A percentile compares a stretch with the other conserved stretches of the same genome.
Conservation (phyloP, 352 stramenopile genomes). For the Pythium phragmiticola region DNA sequence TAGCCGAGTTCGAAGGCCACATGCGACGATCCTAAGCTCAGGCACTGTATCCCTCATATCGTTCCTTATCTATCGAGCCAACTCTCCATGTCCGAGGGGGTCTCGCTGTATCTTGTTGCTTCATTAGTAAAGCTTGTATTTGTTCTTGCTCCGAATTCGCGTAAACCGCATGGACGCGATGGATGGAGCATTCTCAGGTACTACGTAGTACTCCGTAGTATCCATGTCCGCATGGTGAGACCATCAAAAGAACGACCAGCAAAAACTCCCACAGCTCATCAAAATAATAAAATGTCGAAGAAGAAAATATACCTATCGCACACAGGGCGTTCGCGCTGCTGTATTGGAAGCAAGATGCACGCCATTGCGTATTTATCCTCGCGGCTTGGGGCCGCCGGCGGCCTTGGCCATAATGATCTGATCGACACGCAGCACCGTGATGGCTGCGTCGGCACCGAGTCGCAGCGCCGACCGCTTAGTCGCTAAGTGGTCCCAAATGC, state of each 20-base stretch:
- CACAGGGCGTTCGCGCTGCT: constrained; percentile 11
- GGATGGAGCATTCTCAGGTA: not conserved
- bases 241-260: no score
- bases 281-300: not conserved
- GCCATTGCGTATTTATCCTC: constrained; percentile 45
- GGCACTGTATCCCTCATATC: not conserved
- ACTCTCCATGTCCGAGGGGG: not conserved
- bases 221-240: no score
- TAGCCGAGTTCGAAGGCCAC: constrained; percentile 54
- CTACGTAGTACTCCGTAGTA: no score
- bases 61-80: constrained; percentile 18
- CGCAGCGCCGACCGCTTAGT: constrained; percentile 97
- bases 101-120: not conserved
- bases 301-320: constrained; percentile 27
- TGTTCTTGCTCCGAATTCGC: no score
- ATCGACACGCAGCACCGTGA: constrained; percentile 99
- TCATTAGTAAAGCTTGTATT: not conserved
- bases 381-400: constrained; percentile 93
- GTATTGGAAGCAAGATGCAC: constrained; percentile 12
- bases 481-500: constrained; percentile 93
- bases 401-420: constrained; percentile 99
- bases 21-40: constrained; percentile 18
- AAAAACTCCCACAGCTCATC: no score
- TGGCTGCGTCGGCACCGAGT: constrained; percentile 95
- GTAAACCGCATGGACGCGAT: constrained; percentile 3